These are phyloP conservation scores for Herpotrichia juniperi DNA, from an alignment of 2,329 filamentous ascomycete species.

Conservation along the genomic window DNA sequence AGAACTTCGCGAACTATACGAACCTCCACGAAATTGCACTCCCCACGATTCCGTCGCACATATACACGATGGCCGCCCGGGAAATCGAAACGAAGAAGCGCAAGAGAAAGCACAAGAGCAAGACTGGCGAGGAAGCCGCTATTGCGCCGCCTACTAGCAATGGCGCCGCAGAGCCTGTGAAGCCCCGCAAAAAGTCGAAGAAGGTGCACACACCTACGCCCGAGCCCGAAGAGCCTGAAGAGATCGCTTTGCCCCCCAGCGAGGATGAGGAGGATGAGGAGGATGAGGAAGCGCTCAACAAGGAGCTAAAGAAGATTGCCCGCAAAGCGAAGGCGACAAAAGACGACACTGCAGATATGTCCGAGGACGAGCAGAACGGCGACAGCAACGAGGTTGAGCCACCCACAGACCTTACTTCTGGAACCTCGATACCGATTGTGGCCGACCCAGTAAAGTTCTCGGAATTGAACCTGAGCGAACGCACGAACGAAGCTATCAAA, in stretches of 20 bases:
- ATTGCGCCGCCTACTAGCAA: conserved; percentile 39
- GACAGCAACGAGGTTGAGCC: conserved; percentile 35
- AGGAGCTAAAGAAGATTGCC: conserved; percentile 40
- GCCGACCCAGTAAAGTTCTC: conserved; percentile 74
- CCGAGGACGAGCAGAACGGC: conserved; percentile 37
- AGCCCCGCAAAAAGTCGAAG: conserved; percentile 50
- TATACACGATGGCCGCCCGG: conserved; percentile 41
- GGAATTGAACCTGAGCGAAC: conserved; percentile 84
- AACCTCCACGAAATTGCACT: background rate
- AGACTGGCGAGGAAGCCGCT: conserved; percentile 34
- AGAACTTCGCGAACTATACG: background rate
- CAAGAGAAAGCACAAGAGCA: conserved; percentile 54
- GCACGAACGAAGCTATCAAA: conserved; percentile 84
- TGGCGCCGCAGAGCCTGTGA: conserved; percentile 39
- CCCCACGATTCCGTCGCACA: background rate
- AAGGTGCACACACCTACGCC: conserved; percentile 42
- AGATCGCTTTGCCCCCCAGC: conserved; percentile 18
- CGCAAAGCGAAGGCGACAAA: conserved; percentile 32
- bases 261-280: conserved; percentile 41
- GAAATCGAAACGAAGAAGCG: conserved; percentile 53
- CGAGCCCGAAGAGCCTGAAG: conserved; percentile 14
- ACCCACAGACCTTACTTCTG: conserved; percentile 59
- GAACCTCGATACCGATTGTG: conserved; percentile 63
- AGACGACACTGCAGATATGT: conserved; percentile 23
- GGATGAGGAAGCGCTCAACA: conserved; percentile 39